These are phyloP conservation scores for Eucalyptus marginata DNA, from an alignment of 345 rosid species.

Conservation along the genomic window DNA sequence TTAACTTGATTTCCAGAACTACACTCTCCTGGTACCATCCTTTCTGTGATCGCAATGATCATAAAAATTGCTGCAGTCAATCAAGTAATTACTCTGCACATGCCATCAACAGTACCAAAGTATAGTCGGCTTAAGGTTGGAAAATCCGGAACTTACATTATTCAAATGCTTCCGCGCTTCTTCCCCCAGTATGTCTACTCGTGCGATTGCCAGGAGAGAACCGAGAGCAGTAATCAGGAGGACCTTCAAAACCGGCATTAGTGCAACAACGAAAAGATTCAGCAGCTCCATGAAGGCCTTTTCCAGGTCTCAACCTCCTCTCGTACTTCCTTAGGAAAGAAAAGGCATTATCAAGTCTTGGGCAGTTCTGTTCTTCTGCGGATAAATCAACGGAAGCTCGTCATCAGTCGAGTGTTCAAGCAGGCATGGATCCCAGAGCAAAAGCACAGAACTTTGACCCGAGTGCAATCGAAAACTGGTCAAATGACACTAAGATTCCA, in stretches of 20 bases:
- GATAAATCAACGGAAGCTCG: not conserved
- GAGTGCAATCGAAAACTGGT: not conserved
- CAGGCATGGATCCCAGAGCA: not conserved
- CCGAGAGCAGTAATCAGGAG: conserved; percentile 26
- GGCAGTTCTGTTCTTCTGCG: not conserved
- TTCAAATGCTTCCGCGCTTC: conserved; percentile 18
- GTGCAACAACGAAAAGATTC: conserved; percentile 10
- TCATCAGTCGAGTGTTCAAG: not conserved
- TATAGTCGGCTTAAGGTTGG: not conserved
- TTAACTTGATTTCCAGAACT: not conserved
- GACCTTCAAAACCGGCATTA: conserved; percentile 21
- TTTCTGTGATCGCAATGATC: not conserved
- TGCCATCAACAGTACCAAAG: not conserved
- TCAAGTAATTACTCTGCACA: not conserved
- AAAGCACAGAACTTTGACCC: not conserved
- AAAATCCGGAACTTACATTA: not conserved
- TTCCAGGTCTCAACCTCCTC: not conserved
- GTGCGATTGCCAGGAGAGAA: conserved; percentile 13
- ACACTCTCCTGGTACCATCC: not conserved
- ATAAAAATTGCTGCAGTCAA: not conserved
- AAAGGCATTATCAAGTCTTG: not conserved
- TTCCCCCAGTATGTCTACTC: conserved; percentile 9
- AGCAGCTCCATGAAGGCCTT: conserved; percentile 2
- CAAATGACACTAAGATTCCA: not conserved
- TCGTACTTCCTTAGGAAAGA: not conserved